phyloP scores from a whole-genome alignment of 192 early-diverging fungal genomes.

The Umbelopsis sp. region DNA sequence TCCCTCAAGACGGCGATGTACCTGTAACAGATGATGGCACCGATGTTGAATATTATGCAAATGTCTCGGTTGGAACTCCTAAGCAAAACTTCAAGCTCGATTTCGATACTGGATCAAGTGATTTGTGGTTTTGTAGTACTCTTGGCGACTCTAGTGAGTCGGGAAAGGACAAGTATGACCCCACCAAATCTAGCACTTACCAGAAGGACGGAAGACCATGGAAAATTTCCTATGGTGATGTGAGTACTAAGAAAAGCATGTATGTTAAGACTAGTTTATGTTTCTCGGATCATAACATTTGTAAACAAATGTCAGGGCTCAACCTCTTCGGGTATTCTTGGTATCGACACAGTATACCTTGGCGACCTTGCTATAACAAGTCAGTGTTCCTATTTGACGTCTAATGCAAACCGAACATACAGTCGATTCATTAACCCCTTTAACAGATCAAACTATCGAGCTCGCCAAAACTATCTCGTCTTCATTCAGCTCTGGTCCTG shows the following conservation, averaged over 20 bases:
- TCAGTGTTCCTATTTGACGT: neutral
- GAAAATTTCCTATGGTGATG: constrained; percentile 21
- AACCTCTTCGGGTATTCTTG: constrained; percentile 27
- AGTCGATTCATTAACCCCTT: neutral
- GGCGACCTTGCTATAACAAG: constrained; percentile 36
- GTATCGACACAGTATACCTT: constrained; percentile 31
- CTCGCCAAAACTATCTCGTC: constrained; percentile 29
- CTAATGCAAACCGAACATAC: neutral
- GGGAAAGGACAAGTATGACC: constrained; percentile 24
- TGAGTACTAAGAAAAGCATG: neutral
- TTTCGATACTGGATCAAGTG: constrained; percentile 36
- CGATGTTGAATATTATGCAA: constrained; percentile 36
- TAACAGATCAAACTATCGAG: constrained; percentile 30
- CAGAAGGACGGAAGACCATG: constrained; percentile 22
- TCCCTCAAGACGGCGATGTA: neutral
- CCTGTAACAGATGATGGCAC: constrained; percentile 21
- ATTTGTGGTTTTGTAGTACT: constrained; percentile 22
- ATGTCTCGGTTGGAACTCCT: constrained; percentile 41
- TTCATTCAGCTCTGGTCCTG: constrained; percentile 17
- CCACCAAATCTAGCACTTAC: constrained; percentile 23
- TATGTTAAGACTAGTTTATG: neutral
- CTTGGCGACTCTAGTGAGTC: constrained; percentile 1
- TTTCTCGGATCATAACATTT: neutral
- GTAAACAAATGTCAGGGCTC: constrained; percentile 6
- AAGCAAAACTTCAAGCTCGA: constrained; percentile 35